phyloP scores from a whole-genome alignment of 495 filamentous ascomycete genomes.

The Hapsidospora chrysogenum region DNA sequence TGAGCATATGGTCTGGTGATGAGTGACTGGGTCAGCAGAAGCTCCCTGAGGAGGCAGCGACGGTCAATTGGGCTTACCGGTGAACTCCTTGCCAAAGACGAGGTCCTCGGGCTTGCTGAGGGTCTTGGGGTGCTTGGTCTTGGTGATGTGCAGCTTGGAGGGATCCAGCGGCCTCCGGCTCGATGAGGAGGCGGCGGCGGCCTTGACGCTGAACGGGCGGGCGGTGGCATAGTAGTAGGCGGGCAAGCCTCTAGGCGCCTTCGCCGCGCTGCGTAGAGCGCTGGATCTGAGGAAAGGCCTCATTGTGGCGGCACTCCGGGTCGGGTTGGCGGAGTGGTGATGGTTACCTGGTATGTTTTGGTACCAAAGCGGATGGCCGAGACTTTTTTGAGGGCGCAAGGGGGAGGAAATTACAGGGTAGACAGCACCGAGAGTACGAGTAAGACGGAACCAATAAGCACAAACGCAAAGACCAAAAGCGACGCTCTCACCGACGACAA shows the following conservation, averaged over 20 bases:
- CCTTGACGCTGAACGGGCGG: conserved; percentile 43
- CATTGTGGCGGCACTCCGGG: background rate
- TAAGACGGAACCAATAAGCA: too few species aligned
- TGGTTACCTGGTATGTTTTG: background rate
- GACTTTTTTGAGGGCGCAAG: too few species aligned
- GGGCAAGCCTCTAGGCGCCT: conserved; percentile 10
- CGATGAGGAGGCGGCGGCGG: conserved; percentile 31
- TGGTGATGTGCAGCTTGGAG: conserved; percentile 53
- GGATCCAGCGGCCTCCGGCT: conserved; percentile 47
- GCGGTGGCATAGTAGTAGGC: conserved; percentile 10
- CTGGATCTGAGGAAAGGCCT: background rate
- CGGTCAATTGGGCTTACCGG: conserved; percentile 43
- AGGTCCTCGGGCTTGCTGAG: conserved; percentile 59
- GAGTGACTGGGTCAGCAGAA: too few species aligned
- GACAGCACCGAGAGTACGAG: too few species aligned
- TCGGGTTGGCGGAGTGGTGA: background rate
- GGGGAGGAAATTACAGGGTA: too few species aligned
- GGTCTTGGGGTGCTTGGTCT: conserved; percentile 58
- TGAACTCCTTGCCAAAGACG: conserved; percentile 77
- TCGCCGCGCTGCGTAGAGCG: conserved; percentile 1
- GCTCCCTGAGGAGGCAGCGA: too few species aligned
- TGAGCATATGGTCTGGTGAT: conserved; percentile 80
- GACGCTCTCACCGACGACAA: too few species aligned
- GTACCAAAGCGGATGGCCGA: too few species aligned
- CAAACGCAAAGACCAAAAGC: too few species aligned